phyloP scores from a whole-genome alignment of 768 basidiomycete genomes.

The Boletus rubescentipes region DNA sequence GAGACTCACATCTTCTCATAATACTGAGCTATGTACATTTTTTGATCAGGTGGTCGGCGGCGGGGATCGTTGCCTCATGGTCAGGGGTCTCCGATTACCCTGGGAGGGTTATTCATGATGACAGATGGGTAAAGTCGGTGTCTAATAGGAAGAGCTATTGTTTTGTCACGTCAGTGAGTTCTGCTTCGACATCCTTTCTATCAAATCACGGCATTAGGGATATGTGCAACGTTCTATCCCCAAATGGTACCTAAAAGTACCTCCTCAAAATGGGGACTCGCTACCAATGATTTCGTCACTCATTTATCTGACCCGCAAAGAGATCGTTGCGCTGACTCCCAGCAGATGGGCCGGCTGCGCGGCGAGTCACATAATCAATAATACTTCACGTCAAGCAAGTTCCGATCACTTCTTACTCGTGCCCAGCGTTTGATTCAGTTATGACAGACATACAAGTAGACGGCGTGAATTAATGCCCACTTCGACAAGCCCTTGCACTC shows the following conservation, averaged over 20 bases:
- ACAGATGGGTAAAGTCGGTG: too few relatives aligned
- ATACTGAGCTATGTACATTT: too few relatives aligned
- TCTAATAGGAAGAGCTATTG: too few relatives aligned
- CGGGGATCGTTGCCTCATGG: too few relatives aligned
- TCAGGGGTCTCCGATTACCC: neutral
- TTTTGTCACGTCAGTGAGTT: too few relatives aligned
- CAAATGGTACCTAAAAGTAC: neutral
- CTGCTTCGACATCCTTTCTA: too few relatives aligned
- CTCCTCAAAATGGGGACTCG: neutral
- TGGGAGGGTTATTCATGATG: neutral
- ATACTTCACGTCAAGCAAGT: slow-evolving; percentile 2
- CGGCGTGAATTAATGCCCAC: neutral
- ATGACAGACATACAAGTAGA: slow-evolving; percentile 11
- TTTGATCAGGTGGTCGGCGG: too few relatives aligned
- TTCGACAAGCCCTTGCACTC: neutral
- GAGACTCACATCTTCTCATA: too few relatives aligned
- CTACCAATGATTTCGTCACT: neutral
- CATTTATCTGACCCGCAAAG: neutral
- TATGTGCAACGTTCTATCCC: neutral
- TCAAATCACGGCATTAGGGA: neutral
- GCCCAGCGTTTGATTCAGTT: neutral
- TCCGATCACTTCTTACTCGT: neutral
- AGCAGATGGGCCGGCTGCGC: neutral
- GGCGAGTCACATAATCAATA: neutral
- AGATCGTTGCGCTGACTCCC: neutral